Conservation (phyloP, 495 filamentous ascomycete species). For the Tricharina praecox region DNA sequence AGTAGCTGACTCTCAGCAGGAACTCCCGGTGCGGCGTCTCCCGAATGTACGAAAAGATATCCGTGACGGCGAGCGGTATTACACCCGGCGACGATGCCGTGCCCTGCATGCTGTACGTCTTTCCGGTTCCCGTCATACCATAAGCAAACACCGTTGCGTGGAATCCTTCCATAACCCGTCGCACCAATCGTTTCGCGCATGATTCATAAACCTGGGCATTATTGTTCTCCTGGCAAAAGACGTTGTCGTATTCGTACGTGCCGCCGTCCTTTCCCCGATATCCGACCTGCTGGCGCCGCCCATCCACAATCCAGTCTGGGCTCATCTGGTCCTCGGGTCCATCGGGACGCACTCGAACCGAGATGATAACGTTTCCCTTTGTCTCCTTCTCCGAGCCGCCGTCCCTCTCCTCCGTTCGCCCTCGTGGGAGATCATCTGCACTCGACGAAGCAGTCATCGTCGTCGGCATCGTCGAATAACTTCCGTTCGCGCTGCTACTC, state of each 20-base stretch:
- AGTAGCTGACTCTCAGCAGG: conserved; percentile 85
- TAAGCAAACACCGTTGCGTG: conserved; percentile 98
- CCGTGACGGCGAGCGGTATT: conserved; percentile 90
- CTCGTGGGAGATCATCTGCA: conserved; percentile 12
- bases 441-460: conserved; percentile 13
- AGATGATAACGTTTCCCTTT: conserved; percentile 93
- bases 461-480: conserved; percentile 25
- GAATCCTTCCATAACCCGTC: conserved; percentile 96
- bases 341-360: conserved; percentile 83
- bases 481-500: conserved; percentile 25
- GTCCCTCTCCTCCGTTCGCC: conserved; percentile 24
- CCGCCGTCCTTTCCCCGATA: conserved; percentile 80
- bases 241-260: conserved; percentile 92
- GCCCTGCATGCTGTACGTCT: conserved; percentile 98
- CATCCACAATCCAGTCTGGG: conserved; percentile 85
- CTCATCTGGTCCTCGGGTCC: conserved; percentile 45
- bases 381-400: conserved; percentile 40
- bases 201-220: conserved; percentile 90
- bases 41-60: conserved; percentile 96
- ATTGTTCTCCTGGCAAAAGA: conserved; percentile 79
- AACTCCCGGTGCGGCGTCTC: conserved; percentile 93
- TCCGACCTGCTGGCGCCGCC: conserved; percentile 59
- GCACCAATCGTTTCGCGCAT: conserved; percentile 79
- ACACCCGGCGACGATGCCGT: conserved; percentile 94
- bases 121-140: conserved; percentile 97